Evolutionary conservation across 179 eudicot genomes (phyloP).

Genomic region (Camellia oleifera): DNA sequence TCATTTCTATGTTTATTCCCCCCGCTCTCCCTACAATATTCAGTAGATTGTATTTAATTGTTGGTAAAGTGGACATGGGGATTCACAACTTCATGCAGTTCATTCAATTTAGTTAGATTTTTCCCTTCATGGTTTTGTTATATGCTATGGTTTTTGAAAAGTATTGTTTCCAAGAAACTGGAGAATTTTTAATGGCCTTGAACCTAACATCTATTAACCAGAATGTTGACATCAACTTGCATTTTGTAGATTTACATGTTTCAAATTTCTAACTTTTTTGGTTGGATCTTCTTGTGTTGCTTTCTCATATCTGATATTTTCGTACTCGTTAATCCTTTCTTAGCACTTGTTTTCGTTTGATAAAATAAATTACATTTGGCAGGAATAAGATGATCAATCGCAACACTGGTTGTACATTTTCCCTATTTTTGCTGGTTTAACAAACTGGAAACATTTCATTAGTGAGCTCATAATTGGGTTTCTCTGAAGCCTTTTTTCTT

Average conservation of each 20-base stretch:
- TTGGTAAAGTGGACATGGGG: neutral
- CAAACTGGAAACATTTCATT: neutral
- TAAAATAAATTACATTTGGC: neutral
- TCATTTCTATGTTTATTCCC: neutral
- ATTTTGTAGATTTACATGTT: neutral
- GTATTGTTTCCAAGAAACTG: neutral
- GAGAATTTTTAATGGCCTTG: neutral
- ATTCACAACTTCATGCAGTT: neutral
- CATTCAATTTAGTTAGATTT: neutral
- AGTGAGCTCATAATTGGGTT: neutral
- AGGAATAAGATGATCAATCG: neutral
- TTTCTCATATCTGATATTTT: neutral
- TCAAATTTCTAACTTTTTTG: neutral
- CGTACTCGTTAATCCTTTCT: neutral
- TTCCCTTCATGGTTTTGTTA: neutral
- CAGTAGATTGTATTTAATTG: neutral
- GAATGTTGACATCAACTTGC: neutral
- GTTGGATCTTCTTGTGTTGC: neutral
- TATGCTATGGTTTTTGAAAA: neutral
- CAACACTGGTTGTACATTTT: neutral
- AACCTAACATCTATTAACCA: neutral
- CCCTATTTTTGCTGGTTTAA: neutral
- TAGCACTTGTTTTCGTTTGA: too few relatives aligned
- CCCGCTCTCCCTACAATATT: neutral
- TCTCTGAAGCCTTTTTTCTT: neutral